Percentiles rank a stretch among this genome's conserved stretches.
phyloP scores from a whole-genome alignment of 2,329 filamentous ascomycete species.

The Lachnellula suecica region DNA sequence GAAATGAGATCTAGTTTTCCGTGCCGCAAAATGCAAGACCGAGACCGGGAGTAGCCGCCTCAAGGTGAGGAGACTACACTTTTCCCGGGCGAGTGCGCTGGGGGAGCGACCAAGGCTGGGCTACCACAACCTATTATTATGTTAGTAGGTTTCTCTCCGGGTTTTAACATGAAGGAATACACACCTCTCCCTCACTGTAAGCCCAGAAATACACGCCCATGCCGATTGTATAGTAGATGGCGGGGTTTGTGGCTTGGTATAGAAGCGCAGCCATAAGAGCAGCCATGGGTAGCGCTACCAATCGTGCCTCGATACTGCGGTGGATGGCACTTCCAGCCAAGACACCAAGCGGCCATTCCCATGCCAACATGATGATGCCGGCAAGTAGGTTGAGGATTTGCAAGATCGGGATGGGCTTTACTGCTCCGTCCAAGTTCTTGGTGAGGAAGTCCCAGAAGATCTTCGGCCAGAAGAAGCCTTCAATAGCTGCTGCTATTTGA shows the following conservation, averaged over 20 bases:
- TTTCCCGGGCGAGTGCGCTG: slow-evolving; percentile 22
- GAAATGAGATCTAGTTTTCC: too few species aligned
- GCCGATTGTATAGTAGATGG: slow-evolving; percentile 86
- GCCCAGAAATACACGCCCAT: slow-evolving; percentile 93
- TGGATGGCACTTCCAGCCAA: slow-evolving; percentile 78
- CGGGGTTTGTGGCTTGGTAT: slow-evolving; percentile 91
- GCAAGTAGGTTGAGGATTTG: slow-evolving; percentile 88
- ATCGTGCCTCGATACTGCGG: slow-evolving; percentile 80
- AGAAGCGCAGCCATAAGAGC: slow-evolving; percentile 73
- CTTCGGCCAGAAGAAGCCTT: slow-evolving; percentile 97
- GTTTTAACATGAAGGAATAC: slow-evolving; percentile 29
- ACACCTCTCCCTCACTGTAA: slow-evolving; percentile 93
- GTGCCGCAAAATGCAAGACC: background rate
- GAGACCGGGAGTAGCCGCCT: background rate
- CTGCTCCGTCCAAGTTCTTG: slow-evolving; percentile 80
- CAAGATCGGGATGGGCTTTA: slow-evolving; percentile 83
- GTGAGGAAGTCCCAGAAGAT: slow-evolving; percentile 98
- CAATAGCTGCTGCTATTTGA: slow-evolving; percentile 79
- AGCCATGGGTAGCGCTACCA: slow-evolving; percentile 79
- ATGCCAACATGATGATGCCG: slow-evolving; percentile 74
- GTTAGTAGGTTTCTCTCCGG: slow-evolving; percentile 5
- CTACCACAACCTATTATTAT: slow-evolving; percentile 24
- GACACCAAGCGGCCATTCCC: slow-evolving; percentile 85
- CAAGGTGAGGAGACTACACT: slow-evolving; percentile 19
- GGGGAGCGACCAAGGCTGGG: slow-evolving; percentile 31